Conservation (phyloP, 495 filamentous ascomycete genomes). For the Penicillium malachiteum region DNA sequence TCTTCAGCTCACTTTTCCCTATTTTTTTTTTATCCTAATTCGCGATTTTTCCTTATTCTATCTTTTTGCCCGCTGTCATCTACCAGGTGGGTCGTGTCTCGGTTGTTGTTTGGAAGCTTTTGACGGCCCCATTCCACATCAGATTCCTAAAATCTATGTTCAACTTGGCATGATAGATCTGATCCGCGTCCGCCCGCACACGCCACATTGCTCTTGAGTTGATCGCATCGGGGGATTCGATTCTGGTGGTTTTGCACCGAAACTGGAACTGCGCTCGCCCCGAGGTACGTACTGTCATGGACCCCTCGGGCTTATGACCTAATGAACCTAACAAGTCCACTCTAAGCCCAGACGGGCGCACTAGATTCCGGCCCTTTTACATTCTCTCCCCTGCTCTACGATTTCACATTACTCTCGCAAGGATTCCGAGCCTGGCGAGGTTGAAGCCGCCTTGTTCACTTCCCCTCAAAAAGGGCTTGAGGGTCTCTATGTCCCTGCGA, state of each 20-base stretch:
- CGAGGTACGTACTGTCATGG: slow-evolving; percentile 13
- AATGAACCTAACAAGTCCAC: slow-evolving; percentile 22
- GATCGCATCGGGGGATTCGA: neutral
- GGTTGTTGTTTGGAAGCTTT: neutral
- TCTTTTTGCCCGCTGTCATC: neutral
- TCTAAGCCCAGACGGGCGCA: slow-evolving; percentile 6
- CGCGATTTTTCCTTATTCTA: neutral
- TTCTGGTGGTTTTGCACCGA: neutral
- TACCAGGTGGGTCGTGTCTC: slow-evolving; percentile 2
- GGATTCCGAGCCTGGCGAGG: slow-evolving; percentile 13
- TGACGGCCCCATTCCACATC: slow-evolving; percentile 11
- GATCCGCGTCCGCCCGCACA: too few relatives aligned
- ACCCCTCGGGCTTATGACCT: slow-evolving; percentile 11
- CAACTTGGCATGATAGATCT: neutral
- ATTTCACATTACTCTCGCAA: slow-evolving; percentile 19
- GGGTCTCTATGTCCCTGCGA: slow-evolving; percentile 31
- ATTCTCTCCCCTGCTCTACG: slow-evolving; percentile 23
- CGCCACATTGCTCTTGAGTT: neutral
- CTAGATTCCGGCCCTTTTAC: slow-evolving; percentile 26
- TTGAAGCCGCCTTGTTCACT: slow-evolving; percentile 1
- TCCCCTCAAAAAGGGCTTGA: slow-evolving; percentile 25
- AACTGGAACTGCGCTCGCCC: neutral
- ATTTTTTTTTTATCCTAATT: slow-evolving; percentile 5
- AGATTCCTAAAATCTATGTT: slow-evolving; percentile 7
- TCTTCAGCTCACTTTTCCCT: slow-evolving; percentile 6